Base-by-base conservation (phyloP, 2,329 filamentous ascomycete species). In the Calonectria pteridis region DNA sequence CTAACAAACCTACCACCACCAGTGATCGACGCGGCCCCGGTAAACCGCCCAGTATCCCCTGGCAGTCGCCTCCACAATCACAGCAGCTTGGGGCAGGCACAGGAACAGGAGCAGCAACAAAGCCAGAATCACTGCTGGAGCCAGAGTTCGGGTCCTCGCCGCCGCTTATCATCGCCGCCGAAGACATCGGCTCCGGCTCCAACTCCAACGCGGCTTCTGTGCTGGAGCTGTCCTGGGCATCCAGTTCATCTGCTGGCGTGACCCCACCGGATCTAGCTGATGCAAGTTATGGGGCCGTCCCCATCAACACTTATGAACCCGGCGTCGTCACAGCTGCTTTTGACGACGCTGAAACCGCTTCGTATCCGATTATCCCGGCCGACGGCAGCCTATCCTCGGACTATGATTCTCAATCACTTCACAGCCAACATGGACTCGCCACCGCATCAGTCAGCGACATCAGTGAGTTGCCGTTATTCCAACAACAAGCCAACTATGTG, bases 11-110 rank as follows among this genome's bases (percentile, higher is more conserved):
- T 35, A 33, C 69, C 46, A 50, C 75, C 20, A 63, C 70, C 67
- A 69, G 64, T 53, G 63, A 53, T 72, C 74, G 76, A 37, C 76
- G 77, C 29, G 72, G 74, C 31, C 78, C 40, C n/a, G 77, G 77
- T 49, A 77, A 78, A 28, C 75, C 78, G 23, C 78, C 77, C 7
- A 77, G 59, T 16, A 33, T 46, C 23, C 40, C 59, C 40, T 49
- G 59, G 37, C 37, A 49, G 40, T 40, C 59, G 16, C 29, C 78
- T 6, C 79, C 78, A 6, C 71, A 67, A 5, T 79, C 55, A 16
- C 33, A 62, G 23, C 33, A 62, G 23, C 16, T 14, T 7, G 35
- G 33, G 37, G 18, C 33, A 37, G n/a, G 23, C 26, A 16, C 28
- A 33, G 51, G 29, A 33, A 37, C 55, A 33, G n/a, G 31, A 26